Base-by-base conservation (phyloP, 768 basidiomycete species). In the Boletus vinaceobasis region DNA sequence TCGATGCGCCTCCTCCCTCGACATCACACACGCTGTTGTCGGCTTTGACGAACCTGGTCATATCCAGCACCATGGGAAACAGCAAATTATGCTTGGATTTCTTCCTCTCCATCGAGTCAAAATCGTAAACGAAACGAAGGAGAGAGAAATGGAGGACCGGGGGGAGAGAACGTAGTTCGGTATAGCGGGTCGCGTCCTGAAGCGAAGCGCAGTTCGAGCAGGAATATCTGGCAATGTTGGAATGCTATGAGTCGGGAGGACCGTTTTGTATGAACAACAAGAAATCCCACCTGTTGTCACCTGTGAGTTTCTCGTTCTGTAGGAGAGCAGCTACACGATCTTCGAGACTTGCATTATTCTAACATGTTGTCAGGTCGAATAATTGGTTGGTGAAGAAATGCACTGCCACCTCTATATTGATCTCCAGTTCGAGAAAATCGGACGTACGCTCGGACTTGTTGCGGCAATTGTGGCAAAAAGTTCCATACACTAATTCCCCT, bases 61-160 rank as follows among this genome's bases (percentile, higher is more conserved):
- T 92, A 62, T 91, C 80, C 17, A 97, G 74, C 8, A 70, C 67
- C 19, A 74, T 75, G 0, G 94, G 93, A 70, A 93, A 98, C n/a
- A 79, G 74, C 40, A 98, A 83, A 32, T 76, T 72, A 56, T 90
- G 80, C 68, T 93, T 93, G 50, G 86, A 87, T 73, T 98, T 98
- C 71, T 86, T 90, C 58, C 96, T 84, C 61, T 88, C 84, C 78
- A 87, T 82, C 0, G 86, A 83, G 23, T 82, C 72, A 33, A 86
- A 60, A 71, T 95, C 91, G 63, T 88, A 98, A 29, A 91, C 84
- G 71, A 98, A 98, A n/a, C 96, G 90, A 52, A 96, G 80, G 48
- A 98, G 73, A 21, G 93, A 93, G 63, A 98, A 87, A 70, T 98
- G 92, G 2, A 98, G 78, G 7, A 94, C 87, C 0, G 92, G 91